Evolutionary conservation across 331 rosid genomes (phyloP).

Genomic region (Pyrus hybrid): DNA sequence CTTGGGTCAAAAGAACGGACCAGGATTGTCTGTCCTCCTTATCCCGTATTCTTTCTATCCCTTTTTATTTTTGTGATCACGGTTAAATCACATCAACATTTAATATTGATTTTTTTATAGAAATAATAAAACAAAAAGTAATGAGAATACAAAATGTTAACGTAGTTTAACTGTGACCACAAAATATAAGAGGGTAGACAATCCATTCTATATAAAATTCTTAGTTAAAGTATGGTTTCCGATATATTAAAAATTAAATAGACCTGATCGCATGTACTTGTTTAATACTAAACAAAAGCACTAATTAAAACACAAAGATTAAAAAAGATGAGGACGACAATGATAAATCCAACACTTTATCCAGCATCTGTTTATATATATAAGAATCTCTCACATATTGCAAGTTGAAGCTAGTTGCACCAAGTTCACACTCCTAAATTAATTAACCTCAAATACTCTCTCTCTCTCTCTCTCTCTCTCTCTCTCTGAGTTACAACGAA

Average conservation of each 20-base stretch:
- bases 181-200: no score
- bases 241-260: neutral
- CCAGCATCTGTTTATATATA: neutral
- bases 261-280: neutral
- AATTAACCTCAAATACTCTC: neutral
- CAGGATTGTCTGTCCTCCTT: no score
- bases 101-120: no score
- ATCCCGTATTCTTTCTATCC: no score
- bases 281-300: neutral
- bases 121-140: no score
- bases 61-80: no score
- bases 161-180: no score
- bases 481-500: neutral
- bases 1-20: no score
- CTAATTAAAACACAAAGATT: neutral
- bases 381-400: slow-evolving; percentile 1
- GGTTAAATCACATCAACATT: no score
- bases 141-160: no score
- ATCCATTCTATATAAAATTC: neutral
- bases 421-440: slow-evolving; percentile 5
- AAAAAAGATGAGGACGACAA: slow-evolving; percentile 3
- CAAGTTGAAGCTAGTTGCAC: slow-evolving; percentile 15
- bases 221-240: neutral
- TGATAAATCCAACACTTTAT: slow-evolving; percentile 10
- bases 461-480: neutral